Evolutionary conservation across 2,329 filamentous ascomycete genomes (phyloP), one percentile per base, ranked within the genome.

Genomic region (Xylaria polymorpha): DNA sequence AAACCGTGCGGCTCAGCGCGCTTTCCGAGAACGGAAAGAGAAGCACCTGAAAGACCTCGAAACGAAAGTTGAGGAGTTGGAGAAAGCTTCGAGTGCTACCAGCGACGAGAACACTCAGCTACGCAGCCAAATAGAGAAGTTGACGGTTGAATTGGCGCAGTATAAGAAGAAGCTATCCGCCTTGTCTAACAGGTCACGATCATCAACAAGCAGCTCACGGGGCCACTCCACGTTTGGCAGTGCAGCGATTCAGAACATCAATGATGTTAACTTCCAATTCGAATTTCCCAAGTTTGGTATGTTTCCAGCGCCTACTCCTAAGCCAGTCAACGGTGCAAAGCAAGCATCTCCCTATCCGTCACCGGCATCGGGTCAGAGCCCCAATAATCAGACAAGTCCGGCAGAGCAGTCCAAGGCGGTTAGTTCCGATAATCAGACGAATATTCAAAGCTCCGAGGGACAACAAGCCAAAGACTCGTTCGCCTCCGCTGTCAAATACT

Each of bases 241-340:
- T 64, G 79, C 84, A 25, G 84, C 84, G 12, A 78, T 88, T 71
- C 88, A 83, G 79, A 91, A 89, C 73, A 83, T 91, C 64, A 89
- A 86, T 75, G 91, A 92, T 71, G 91, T 92, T 79, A 94, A 92
- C 78, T 98, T 98, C 78, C 91, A 95, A 74, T 98, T 99, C 75
- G 95, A 98, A 74, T 98, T 98, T 73, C 95, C 96, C 72, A 94
- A 92, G 78, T 98, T 99, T 76, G 96, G 96, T 56, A 87, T 90
- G 68, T 86, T 97, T 32, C 86, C 87, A 0, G 85, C 86, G 5
- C 82, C 85, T 8, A 74, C 61, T 53, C 61, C 63, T 10, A 67
- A 70, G 12, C 66, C 70, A 22, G 68, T 46, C 22, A 69, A 67
- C 25, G 60, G 56, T 56, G 20, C 55, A 32, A 75, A 74, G 48